These are phyloP conservation scores for Dactylellina sp. DNA, from an alignment of 2,329 filamentous ascomycete genomes.

Conservation along the genomic window DNA sequence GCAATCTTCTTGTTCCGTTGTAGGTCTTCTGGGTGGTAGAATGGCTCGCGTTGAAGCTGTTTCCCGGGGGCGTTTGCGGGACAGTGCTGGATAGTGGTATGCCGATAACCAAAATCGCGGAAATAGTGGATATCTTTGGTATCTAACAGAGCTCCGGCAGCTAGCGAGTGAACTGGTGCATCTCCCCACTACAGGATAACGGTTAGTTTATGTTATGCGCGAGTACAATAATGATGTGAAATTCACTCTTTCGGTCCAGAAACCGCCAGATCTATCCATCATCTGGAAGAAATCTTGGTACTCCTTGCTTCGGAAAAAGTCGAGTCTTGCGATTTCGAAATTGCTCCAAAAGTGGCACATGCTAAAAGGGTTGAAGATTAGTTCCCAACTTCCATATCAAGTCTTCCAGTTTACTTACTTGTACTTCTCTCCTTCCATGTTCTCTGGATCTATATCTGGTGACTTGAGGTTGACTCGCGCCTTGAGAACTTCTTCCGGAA, in stretches of 20 bases:
- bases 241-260: conserved; percentile 97
- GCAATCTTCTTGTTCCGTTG: conserved; percentile 79
- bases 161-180: conserved; percentile 96
- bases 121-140: conserved; percentile 95
- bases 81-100: conserved; percentile 98
- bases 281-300: conserved; percentile 99
- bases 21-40: conserved; percentile 80
- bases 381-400: neutral
- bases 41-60: conserved; percentile 83
- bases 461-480: conserved; percentile 75
- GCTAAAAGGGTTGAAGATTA: conserved; percentile 57
- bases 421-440: conserved; percentile 97
- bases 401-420: conserved; percentile 67
- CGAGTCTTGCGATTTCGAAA: conserved; percentile 94
- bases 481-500: conserved; percentile 84
- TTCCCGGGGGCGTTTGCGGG: conserved; percentile 92
- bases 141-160: conserved; percentile 85
- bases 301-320: conserved; percentile 96
- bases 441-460: conserved; percentile 86
- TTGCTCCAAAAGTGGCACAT: conserved; percentile 99
- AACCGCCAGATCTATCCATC: conserved; percentile 98
- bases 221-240: neutral
- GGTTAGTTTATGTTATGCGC: conserved; percentile 57
- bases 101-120: conserved; percentile 96
- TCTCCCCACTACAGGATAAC: conserved; percentile 84